Base-by-base conservation (phyloP, 257 asterid genomes). In the Anisodus tanguticus region DNA sequence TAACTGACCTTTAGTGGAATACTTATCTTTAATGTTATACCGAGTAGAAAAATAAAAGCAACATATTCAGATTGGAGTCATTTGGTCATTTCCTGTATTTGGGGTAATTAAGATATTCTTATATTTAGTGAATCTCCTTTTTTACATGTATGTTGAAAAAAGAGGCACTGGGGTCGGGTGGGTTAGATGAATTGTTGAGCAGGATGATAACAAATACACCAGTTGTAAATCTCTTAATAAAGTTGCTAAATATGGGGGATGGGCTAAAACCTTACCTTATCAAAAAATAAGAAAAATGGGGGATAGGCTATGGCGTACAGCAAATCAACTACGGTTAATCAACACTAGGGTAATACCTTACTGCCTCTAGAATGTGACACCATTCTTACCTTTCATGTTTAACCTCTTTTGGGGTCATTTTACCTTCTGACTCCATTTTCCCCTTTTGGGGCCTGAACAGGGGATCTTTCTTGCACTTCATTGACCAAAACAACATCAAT, bases 401-500 rank as follows among this genome's bases (percentile, higher is more conserved):
- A 45, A 71, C 39, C 60, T 74, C 81, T 47, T 47, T 9, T 13
- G 47, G 4, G 81, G 49, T 77, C 45, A 2, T 53, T 77, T 53
- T 2, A 31, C 81, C 47, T 51, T 5, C 59, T 4, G 47, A 26
- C 49, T 8, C 64, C 47, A 31, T 26, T 77, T 76, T 8, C 49
- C 47, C 15, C 17, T 22, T 74, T 77, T n/a, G 47, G 64, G 41
- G n/a, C 64, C 53, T 26, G 12, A 77, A 2, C 64, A n/a, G 35
- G 35, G 35, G 35, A 31, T 31, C 35, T 31, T 31, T 31, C 35
- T 31, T 31, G 35, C 35, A 51, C 64, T 26, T 51, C 62, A 54
- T 77, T 77, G 81, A 53, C 63, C 64, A 77, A 53, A 26, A 53
- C 26, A 77, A 53, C 16, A 13, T 53, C 57, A 26, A 77, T 77